These are phyloP conservation scores for Saitoella complicata DNA, from an alignment of 805 yeast species.

Conservation along the genomic window DNA sequence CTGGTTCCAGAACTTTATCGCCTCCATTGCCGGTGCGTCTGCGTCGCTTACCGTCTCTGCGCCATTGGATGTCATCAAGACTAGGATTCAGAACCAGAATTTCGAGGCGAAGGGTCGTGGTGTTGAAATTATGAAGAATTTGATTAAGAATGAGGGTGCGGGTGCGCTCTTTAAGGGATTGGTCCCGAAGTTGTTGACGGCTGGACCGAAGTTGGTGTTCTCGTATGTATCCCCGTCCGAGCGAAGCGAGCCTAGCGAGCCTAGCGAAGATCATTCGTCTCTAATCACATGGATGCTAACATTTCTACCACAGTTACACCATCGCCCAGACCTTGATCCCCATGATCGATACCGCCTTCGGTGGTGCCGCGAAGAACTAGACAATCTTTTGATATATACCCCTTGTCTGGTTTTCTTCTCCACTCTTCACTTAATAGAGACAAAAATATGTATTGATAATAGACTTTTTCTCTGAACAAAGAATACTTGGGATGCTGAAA, in stretches of 20 bases:
- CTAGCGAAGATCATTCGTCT: background rate
- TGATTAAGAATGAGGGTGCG: constrained; percentile 64
- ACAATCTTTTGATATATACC: no score
- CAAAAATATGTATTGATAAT: no score
- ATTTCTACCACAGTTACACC: background rate
- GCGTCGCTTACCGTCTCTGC: constrained; percentile 94
- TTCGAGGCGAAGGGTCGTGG: constrained; percentile 95
- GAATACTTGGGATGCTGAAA: no score
- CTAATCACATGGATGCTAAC: background rate
- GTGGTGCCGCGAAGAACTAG: constrained; percentile 11
- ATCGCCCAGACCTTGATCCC: constrained; percentile 46
- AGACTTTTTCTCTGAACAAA: no score
- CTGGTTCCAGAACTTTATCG: constrained; percentile 85
- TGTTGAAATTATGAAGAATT: constrained; percentile 77
- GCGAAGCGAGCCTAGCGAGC: no score
- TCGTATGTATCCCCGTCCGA: background rate
- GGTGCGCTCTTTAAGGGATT: constrained; percentile 89
- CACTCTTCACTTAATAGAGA: no score
- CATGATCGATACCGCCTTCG: constrained; percentile 65
- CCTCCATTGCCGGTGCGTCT: constrained; percentile 92
- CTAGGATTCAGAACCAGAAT: constrained; percentile 92
- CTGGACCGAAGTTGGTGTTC: constrained; percentile 96
- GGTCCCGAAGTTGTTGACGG: constrained; percentile 88
- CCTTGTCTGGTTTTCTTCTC: no score
- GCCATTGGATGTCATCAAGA: constrained; percentile 94